Percentiles rank a stretch among this genome's conserved stretches.
These are phyloP conservation scores for Exophiala calicioides DNA, from an alignment of 2,329 filamentous ascomycete genomes.

Conservation along the genomic window DNA sequence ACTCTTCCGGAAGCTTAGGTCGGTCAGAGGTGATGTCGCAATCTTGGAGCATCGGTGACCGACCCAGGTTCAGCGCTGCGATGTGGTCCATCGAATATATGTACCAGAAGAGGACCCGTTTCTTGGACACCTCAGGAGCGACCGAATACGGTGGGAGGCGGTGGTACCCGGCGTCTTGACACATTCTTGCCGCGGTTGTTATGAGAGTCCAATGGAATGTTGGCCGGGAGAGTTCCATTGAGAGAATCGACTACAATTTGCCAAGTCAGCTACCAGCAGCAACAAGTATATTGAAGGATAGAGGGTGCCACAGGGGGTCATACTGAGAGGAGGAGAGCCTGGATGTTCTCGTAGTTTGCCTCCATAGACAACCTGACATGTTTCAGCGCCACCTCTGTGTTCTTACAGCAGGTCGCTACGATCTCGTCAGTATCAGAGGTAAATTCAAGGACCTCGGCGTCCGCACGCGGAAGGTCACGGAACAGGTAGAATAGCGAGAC, in stretches of 20 bases:
- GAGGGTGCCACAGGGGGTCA: constrained; percentile 30
- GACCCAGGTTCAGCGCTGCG: constrained; percentile 60
- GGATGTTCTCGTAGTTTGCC: constrained; percentile 57
- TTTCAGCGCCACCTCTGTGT: constrained; percentile 48
- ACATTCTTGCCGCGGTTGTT: constrained; percentile 60
- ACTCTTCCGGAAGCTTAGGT: constrained; percentile 34
- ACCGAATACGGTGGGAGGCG: constrained; percentile 38
- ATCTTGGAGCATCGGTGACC: constrained; percentile 59
- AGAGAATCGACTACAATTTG: constrained; percentile 65
- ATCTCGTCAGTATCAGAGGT: constrained; percentile 35
- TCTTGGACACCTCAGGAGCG: constrained; percentile 33
- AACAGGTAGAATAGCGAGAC: constrained; percentile 43
- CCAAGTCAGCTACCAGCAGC: background rate
- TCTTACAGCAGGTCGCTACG: constrained; percentile 42
- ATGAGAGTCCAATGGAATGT: constrained; percentile 66
- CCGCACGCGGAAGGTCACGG: constrained; percentile 13
- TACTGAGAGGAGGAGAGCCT: constrained; percentile 62
- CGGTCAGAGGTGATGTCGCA: constrained; percentile 58
- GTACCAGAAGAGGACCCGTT: constrained; percentile 55
- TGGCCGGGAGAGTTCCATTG: constrained; percentile 63
- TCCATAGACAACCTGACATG: constrained; percentile 60
- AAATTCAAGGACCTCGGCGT: constrained; percentile 27
- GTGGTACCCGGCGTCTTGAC: constrained; percentile 65
- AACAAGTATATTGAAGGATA: background rate
- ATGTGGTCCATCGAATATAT: constrained; percentile 61